Base-by-base conservation (phyloP, 495 filamentous ascomycete genomes). In the Trichoderma erinaceum region DNA sequence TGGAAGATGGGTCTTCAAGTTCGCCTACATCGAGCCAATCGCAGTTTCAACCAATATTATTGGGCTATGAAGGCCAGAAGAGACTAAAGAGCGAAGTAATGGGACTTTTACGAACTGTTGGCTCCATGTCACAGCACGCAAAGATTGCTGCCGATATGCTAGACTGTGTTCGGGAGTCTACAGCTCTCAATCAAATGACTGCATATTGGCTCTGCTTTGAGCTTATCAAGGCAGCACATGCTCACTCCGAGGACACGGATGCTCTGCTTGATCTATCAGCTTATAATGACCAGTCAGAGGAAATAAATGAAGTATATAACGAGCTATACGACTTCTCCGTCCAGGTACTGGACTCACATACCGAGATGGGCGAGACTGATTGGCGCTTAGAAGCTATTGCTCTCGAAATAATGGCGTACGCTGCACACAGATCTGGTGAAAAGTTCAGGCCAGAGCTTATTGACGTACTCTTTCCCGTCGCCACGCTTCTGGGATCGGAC, bases 401-500 rank as follows among this genome's bases (percentile, higher is more conserved):
- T 1, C 74, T 96, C 16, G 92, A 96, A 72, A 86, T 88, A 2
- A 79, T 92, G 8, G 88, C 90, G 18, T 83, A 92, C 56, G 85
- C 90, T 68, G 88, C 92, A 1, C 82, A 86, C 38, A 84, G 85
- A n/a, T 79, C 89, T 25, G 83, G 85, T 67, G 70, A 83, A 64
- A 86, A 85, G 8, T 99, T 97, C 75, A 86, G 91, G 18, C 83
- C 86, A 3, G 93, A 98, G 73, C 82, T 99, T 12, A 90, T 97
- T 68, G 95, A 99, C 69, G 88, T 92, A 2, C 81, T 99, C 10
- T 98, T 97, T 75, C 93, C 95, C 2, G 84, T 96, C 23, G 81
- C 96, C 0, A 91, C 97, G 64, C 85, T 92, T 43, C 81, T 98
- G n/a, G 92, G 92, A 6, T 93, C 92, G 4, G 81, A 78, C 41